phyloP scores from a whole-genome alignment of 805 yeast species.

The Yarrowia osloensis region DNA sequence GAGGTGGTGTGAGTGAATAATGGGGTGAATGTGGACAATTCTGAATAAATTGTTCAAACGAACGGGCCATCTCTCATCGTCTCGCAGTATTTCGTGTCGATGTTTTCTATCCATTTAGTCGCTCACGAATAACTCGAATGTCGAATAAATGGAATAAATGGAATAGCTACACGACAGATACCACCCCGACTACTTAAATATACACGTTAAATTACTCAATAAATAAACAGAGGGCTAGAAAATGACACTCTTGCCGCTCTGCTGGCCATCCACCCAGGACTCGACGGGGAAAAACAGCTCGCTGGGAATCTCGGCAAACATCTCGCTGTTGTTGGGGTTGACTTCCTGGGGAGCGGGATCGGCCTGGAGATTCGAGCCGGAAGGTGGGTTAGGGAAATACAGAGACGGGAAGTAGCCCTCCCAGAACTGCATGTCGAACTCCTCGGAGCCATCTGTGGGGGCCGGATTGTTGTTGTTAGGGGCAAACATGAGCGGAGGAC shows the following conservation, averaged over 20 bases:
- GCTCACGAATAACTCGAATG: too few species aligned
- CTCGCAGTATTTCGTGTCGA: too few species aligned
- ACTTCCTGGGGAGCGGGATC: not conserved
- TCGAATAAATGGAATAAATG: too few species aligned
- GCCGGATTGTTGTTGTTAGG: conserved; percentile 4
- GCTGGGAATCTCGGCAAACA: conserved; percentile 19
- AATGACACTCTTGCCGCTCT: conserved; percentile 13
- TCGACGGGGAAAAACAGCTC: conserved; percentile 28
- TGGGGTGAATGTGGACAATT: too few species aligned
- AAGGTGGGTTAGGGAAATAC: conserved; percentile 19
- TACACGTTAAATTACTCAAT: conserved; percentile 3
- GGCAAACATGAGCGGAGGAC: conserved; percentile 13
- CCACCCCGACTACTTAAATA: not conserved
- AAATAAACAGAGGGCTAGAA: conserved; percentile 4
- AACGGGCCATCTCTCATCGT: too few species aligned
- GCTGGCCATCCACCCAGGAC: conserved; percentile 17
- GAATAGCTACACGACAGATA: too few species aligned
- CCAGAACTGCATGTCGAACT: conserved; percentile 25
- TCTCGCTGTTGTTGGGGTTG: not conserved
- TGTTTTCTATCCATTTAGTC: too few species aligned
- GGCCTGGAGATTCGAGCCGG: not conserved
- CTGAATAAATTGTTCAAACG: too few species aligned
- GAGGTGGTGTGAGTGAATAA: too few species aligned
- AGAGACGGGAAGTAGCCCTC: conserved; percentile 30
- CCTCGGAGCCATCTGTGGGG: conserved; percentile 18